Evolutionary conservation across 495 filamentous ascomycete species (phyloP).

Genomic region (Aspergillus steynii): DNA sequence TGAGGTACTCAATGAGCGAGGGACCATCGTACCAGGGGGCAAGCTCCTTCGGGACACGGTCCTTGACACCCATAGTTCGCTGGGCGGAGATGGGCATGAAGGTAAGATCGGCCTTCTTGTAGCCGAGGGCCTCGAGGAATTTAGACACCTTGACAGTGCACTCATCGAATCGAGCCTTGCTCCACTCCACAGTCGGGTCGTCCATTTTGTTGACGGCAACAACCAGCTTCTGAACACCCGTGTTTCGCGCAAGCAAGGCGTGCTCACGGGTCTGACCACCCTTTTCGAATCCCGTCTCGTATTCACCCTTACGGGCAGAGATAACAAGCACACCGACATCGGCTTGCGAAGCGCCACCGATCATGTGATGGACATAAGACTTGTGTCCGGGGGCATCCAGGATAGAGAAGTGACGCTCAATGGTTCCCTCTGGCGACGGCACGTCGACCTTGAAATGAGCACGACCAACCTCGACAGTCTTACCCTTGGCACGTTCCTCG

Average conservation of each 20-base stretch:
- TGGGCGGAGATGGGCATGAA: conserved; percentile 98
- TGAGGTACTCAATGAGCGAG: conserved; percentile 92
- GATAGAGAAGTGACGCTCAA: conserved; percentile 71
- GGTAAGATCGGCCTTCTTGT: conserved; percentile 88
- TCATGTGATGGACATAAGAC: conserved; percentile 95
- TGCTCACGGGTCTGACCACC: conserved; percentile 97
- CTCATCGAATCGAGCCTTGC: conserved; percentile 84
- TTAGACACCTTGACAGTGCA: conserved; percentile 84
- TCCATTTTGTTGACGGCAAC: conserved; percentile 99
- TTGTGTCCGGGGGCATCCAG: conserved; percentile 97
- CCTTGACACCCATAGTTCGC: conserved; percentile 80
- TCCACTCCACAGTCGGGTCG: conserved; percentile 94
- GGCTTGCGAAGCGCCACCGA: conserved; percentile 93
- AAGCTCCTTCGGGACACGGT: conserved; percentile 75
- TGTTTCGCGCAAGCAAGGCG: conserved; percentile 95
- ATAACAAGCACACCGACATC: conserved; percentile 97
- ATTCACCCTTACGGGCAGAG: conserved; percentile 95
- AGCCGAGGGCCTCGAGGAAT: conserved; percentile 89
- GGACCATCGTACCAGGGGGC: conserved; percentile 85
- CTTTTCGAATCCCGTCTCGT: conserved; percentile 99
- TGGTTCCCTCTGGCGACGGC: conserved; percentile 49
- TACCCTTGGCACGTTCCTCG: conserved; percentile 94
- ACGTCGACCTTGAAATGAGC: conserved; percentile 93
- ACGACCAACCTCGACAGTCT: conserved; percentile 96
- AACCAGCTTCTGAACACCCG: conserved; percentile 91